Evolutionary conservation across 164 flowering plant species (phyloP).

Genomic region (Stephania yunnanensis): DNA sequence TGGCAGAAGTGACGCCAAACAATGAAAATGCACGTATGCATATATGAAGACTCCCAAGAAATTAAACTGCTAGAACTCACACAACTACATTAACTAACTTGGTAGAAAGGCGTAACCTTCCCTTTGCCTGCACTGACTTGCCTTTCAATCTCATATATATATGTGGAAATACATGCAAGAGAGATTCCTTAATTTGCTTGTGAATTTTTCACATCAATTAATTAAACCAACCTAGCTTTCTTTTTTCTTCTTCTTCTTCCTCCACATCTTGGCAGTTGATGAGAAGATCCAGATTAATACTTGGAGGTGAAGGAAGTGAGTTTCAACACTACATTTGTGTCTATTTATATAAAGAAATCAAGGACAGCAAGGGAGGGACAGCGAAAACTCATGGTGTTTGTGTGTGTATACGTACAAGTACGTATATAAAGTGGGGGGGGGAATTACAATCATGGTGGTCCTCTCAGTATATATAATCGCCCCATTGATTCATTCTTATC

Average conservation of each 20-base stretch:
- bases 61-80: neutral
- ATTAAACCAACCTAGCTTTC: neutral
- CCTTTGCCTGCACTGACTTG: slow-evolving; percentile 62
- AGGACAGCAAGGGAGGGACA: neutral
- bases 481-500: slow-evolving; percentile 2
- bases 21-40: neutral
- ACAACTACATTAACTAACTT: neutral
- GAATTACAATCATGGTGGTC: neutral
- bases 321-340: neutral
- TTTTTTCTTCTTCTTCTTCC: slow-evolving; percentile 29
- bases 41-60: neutral
- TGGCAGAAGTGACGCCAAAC: too few species aligned
- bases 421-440: neutral
- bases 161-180: neutral
- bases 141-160: slow-evolving; percentile 18
- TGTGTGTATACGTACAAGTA: neutral
- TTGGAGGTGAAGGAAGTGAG: neutral
- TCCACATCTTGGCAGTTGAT: slow-evolving; percentile 6
- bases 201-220: neutral
- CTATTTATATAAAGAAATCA: too few species aligned
- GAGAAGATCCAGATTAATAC: neutral
- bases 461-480: neutral
- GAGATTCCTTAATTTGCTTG: neutral
- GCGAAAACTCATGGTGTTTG: neutral
- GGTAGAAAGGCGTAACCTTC: slow-evolving; percentile 66